These are phyloP conservation scores for Erodium texanum DNA, from an alignment of 441 rosid genomes.

Conservation along the genomic window DNA sequence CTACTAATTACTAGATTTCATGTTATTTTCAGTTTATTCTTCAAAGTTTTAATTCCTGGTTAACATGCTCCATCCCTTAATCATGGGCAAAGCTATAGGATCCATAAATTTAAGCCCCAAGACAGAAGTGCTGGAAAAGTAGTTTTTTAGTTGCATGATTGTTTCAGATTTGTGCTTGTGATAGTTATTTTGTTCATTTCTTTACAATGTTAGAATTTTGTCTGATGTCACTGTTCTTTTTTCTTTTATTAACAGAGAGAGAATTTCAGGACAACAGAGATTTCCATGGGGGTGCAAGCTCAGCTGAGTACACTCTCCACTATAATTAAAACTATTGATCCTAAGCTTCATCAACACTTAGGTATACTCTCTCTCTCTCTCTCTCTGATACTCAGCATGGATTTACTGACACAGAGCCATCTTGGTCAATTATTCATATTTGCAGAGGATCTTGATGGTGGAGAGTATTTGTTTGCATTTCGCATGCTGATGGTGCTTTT, in stretches of 20 bases:
- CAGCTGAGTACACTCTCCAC: constrained; percentile 75
- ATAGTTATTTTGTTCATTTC: too few species aligned
- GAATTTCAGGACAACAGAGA: constrained; percentile 63
- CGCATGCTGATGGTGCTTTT: constrained; percentile 97
- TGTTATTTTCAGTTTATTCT: too few species aligned
- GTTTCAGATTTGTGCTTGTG: too few species aligned
- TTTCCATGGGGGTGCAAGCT: constrained; percentile 78
- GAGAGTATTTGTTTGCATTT: constrained; percentile 85
- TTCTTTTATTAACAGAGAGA: constrained; percentile 51
- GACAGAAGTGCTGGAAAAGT: too few species aligned
- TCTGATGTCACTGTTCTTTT: constrained; percentile 5
- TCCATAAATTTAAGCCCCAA: too few species aligned
- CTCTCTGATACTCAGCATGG: neutral
- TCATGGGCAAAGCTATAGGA: too few species aligned
- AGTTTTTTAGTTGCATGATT: too few species aligned
- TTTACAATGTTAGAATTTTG: too few species aligned
- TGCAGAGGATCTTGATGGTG: constrained; percentile 86
- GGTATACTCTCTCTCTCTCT: constrained; percentile 23
- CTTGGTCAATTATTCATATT: neutral
- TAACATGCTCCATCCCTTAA: too few species aligned
- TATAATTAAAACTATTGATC: constrained; percentile 74
- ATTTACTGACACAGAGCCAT: neutral
- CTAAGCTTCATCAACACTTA: constrained; percentile 86
- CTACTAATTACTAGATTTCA: too few species aligned
- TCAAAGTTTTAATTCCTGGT: too few species aligned